Conservation (phyloP, 768 basidiomycete genomes). For the Mycena leptocephala region DNA sequence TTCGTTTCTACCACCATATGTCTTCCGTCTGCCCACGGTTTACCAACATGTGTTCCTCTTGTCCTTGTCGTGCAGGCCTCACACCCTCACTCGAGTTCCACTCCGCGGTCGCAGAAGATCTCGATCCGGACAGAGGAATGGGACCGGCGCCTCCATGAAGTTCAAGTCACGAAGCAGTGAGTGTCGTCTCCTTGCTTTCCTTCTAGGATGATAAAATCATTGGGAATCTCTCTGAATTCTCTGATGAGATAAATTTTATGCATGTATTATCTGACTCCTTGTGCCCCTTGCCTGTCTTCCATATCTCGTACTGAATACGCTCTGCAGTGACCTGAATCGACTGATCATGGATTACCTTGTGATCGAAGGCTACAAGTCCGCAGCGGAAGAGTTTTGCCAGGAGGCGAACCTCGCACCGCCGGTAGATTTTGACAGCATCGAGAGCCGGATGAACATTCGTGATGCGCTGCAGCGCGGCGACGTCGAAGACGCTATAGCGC, state of each 20-base stretch:
- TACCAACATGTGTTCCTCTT: neutral
- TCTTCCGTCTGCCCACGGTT: neutral
- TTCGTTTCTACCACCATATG: slow-evolving; percentile 21
- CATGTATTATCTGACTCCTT: slow-evolving; percentile 90
- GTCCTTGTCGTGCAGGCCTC: slow-evolving; percentile 16
- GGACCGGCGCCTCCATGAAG: slow-evolving; percentile 87
- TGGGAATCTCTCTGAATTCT: slow-evolving; percentile 99
- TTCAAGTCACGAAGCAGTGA: slow-evolving; percentile 92
- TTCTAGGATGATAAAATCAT: slow-evolving; percentile 78
- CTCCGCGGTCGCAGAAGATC: slow-evolving; percentile 63
- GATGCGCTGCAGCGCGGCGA: slow-evolving; percentile 95
- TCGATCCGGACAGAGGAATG: slow-evolving; percentile 87
- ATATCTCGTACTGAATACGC: slow-evolving; percentile 41
- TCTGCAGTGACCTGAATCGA: slow-evolving; percentile 89
- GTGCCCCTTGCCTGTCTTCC: slow-evolving; percentile 38
- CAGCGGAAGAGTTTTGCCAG: slow-evolving; percentile 94
- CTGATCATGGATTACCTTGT: slow-evolving; percentile 98
- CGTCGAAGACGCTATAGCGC: slow-evolving; percentile 95
- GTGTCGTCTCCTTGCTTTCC: slow-evolving; percentile 54
- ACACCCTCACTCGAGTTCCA: slow-evolving; percentile 30
- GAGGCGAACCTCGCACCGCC: slow-evolving; percentile 86
- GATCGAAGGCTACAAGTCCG: slow-evolving; percentile 96
- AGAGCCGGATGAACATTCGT: slow-evolving; percentile 94
- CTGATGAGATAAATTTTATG: slow-evolving; percentile 83
- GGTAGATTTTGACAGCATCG: slow-evolving; percentile 93